These are phyloP conservation scores for Curvularia spicifera DNA, from an alignment of 2,329 filamentous ascomycete species.

Conservation along the genomic window DNA sequence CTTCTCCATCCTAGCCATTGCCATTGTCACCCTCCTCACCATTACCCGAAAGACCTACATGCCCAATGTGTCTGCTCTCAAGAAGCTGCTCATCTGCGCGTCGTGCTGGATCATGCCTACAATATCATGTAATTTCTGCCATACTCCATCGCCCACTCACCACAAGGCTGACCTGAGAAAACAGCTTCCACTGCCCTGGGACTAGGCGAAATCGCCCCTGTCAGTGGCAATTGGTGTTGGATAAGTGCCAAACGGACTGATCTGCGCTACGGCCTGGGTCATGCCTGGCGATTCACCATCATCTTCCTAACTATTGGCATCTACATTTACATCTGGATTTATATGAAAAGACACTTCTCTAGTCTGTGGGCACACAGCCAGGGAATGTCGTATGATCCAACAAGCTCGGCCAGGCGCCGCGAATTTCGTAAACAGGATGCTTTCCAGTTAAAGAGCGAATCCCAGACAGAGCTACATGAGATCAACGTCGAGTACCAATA, in stretches of 20 bases:
- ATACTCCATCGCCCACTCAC: not conserved
- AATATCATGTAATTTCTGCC: constrained; percentile 7
- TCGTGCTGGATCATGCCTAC: constrained; percentile 52
- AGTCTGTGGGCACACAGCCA: not conserved
- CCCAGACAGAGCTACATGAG: constrained; percentile 7
- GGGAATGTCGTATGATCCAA: constrained; percentile 2
- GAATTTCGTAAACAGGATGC: not conserved
- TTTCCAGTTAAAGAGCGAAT: constrained; percentile 4
- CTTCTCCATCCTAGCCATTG: constrained; percentile 55
- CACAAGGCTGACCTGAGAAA: not conserved
- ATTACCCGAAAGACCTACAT: constrained; percentile 48
- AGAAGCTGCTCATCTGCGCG: constrained; percentile 46
- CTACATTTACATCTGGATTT: constrained; percentile 14
- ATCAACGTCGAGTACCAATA: constrained; percentile 13
- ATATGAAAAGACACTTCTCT: constrained; percentile 8
- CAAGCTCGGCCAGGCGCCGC: constrained; percentile 4
- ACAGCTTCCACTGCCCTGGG: constrained; percentile 11
- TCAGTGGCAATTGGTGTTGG: constrained; percentile 18
- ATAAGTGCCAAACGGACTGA: constrained; percentile 11
- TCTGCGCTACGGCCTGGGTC: constrained; percentile 9
- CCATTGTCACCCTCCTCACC: constrained; percentile 53
- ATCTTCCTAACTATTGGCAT: constrained; percentile 11
- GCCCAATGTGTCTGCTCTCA: constrained; percentile 35
- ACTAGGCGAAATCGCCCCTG: constrained; percentile 5
- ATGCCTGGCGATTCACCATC: constrained; percentile 13